These are phyloP conservation scores for Typha latifolia DNA, from an alignment of 176 grass and related monocot species.

Conservation along the genomic window DNA sequence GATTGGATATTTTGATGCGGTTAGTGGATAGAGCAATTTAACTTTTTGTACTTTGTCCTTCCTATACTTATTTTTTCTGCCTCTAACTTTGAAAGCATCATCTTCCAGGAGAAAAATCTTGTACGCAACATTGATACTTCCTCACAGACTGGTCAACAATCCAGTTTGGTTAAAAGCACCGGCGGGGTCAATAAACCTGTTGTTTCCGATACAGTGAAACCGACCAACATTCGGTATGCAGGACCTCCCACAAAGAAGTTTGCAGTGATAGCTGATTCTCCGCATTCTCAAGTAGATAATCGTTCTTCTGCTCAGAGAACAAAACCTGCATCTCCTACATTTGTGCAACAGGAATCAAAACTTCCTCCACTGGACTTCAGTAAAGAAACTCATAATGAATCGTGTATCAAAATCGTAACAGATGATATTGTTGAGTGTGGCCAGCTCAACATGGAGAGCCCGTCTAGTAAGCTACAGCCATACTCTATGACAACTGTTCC, in stretches of 20 bases:
- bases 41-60: background rate
- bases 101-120: constrained; percentile 44
- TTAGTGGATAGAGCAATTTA: constrained; percentile 18
- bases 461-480: too few relatives aligned
- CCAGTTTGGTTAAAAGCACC: constrained; percentile 12
- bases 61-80: constrained; percentile 3
- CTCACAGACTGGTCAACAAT: constrained; percentile 4
- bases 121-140: constrained; percentile 16
- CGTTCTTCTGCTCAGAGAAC: constrained; percentile 15
- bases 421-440: too few relatives aligned
- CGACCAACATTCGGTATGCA: constrained; percentile 11
- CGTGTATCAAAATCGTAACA: too few relatives aligned
- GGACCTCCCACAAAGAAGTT: constrained; percentile 7
- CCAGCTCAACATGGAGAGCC: too few relatives aligned
- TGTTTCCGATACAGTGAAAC: constrained; percentile 6
- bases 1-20: constrained; percentile 83
- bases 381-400: too few relatives aligned
- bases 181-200: background rate
- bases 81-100: constrained; percentile 18
- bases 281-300: background rate
- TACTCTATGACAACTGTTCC: too few relatives aligned
- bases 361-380: too few relatives aligned
- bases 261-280: background rate
- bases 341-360: constrained; percentile 8
- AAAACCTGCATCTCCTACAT: background rate